Base-by-base conservation (phyloP, 2,329 filamentous ascomycete genomes). In the Harringtonia lauricola region DNA sequence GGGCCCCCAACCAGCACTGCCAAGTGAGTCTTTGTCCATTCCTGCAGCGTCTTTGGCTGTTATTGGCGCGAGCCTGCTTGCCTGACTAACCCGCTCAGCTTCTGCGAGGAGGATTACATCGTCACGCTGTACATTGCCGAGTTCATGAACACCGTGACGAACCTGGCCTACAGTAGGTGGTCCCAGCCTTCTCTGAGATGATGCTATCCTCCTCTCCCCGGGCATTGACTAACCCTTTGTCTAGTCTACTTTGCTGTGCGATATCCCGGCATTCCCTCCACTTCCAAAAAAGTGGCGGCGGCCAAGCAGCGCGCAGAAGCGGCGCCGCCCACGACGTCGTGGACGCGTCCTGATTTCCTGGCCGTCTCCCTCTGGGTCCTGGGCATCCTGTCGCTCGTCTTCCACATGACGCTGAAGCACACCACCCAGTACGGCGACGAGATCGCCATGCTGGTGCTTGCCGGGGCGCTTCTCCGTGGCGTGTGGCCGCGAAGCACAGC, bases 401-500 rank as follows among this genome's bases (percentile, higher is more conserved):
- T 65, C 51, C 68, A 71, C 49, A 66, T 65, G 28, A 63, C 64
- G 8, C 59, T 71, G 17, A 65, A 60, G 42, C 64, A 66, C 39
- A 54, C 54, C 2, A 54, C 65, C 7, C 62, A 71, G 49, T 68
- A 67, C 46, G 66, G 64, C 49, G 75, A 79, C 50, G 74, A 79
- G 51, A 59, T 78, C n/a, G 70, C 71, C 43, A 78, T 77, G 74
- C 65, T 77, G 26, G 57, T 72, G 13, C 64, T 76, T 5, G 66
- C 65, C 19, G 71, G 68, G 47, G 62, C 71, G 1, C 63, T 78
- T 43, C 60, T 78, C 6, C 70, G 74, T 39, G 66, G 68, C 39
- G 57, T 70, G 5, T 63, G 67, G 44, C 68, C 66, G 13, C 61
- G 64, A 30, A 60, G 67, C 36, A 64, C 69, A 24, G 57, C 67